Base-by-base conservation (phyloP, 306 rosid genomes). In the Pyrus communis region DNA sequence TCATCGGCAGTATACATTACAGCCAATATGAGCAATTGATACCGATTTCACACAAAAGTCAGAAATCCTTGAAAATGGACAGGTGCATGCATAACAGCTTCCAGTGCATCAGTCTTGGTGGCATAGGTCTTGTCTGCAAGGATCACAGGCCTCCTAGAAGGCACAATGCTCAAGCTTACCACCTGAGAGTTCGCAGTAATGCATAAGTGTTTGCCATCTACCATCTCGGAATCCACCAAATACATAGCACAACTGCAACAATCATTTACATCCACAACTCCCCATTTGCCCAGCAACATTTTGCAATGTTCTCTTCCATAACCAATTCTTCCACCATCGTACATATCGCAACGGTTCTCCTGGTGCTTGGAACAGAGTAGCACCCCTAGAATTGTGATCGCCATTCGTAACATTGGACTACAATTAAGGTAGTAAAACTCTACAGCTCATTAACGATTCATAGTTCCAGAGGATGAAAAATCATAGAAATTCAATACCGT, bases 271-370 rank as follows among this genome's bases (percentile, higher is more conserved):
- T 95, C 99, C 76, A 91, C 97, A 84, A 95, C 79, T 71, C 97
- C 97, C 97, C 98, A 92, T 35, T 23, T 77, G 76, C 81, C 74
- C 84, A 89, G 81, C 63, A 92, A 90, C 76, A 97, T 86, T 45
- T 95, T 97, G 80, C 98, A 81, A 80, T 87, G 92, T 68, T 87
- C 91, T 83, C 99, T 84, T 43, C 99, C 98, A 73, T 92, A 95
- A 75, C 99, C 99, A 33, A 33, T 33, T 4, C 35, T 33, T 33
- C 35, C 35, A 33, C 35, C 35, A 33, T 33, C 5, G 33, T 31
- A 31, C 4, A 30, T 31, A 5, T 31, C 33, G 4, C 33, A 31
- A 31, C 5, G 33, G 33, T 31, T 31, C 33, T 31, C 5, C 33
- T 4, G 1, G 33, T 31, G 33, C 33, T 31, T 31, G 33, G 33